Conservation (phyloP, 23 red algal species). For the Agarophyton chilense region DNA sequence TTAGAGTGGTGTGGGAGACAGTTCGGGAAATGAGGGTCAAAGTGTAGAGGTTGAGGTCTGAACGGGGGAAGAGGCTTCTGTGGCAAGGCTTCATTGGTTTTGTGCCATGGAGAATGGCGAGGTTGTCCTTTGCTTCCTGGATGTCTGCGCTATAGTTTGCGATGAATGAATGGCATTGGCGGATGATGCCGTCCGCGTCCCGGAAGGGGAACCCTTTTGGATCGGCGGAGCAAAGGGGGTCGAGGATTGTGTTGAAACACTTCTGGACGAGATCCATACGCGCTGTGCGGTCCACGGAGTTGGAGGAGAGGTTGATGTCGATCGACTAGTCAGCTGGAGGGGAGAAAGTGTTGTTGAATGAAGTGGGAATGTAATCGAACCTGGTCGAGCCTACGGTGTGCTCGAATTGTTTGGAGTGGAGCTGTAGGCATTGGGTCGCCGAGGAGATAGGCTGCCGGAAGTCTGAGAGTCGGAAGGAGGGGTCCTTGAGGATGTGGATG, state of each 20-base stretch:
- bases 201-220: background rate
- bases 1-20: background rate
- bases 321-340: background rate
- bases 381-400: background rate
- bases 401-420: background rate
- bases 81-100: background rate
- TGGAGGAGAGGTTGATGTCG: too few species aligned
- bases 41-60: background rate
- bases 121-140: background rate
- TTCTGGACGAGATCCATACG: background rate
- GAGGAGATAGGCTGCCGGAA: background rate
- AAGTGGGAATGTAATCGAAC: background rate
- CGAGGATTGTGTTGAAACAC: background rate
- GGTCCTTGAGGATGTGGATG: background rate
- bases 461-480: background rate
- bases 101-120: background rate
- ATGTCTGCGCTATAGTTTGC: conserved; percentile 8
- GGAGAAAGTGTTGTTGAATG: background rate
- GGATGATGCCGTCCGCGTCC: background rate
- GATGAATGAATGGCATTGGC: background rate
- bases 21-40: background rate
- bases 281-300: background rate
- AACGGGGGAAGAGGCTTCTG: background rate
- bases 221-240: background rate
- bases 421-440: background rate